Evolutionary conservation across 31 red algal species (phyloP).

Genomic region (Asparagopsis taxiformis): DNA sequence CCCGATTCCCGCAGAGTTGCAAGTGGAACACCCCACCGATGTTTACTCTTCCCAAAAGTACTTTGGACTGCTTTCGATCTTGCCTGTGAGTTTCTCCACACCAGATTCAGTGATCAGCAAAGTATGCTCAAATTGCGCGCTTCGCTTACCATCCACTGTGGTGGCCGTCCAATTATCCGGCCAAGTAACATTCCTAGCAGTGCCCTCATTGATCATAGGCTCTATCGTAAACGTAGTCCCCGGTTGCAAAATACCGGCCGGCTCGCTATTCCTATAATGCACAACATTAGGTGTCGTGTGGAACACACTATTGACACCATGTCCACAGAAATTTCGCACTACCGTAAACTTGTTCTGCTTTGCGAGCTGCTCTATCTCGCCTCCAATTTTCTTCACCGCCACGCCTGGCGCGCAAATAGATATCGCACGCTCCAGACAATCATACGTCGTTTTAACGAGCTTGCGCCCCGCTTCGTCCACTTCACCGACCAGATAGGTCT

Average conservation of each 20-base stretch:
- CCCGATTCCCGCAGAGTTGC: too few species aligned
- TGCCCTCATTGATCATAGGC: slow-evolving; percentile 94
- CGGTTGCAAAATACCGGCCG: slow-evolving; percentile 58
- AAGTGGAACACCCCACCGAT: too few species aligned
- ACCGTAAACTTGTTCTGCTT: slow-evolving; percentile 45
- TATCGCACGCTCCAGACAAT: slow-evolving; percentile 84
- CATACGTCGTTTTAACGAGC: slow-evolving; percentile 71
- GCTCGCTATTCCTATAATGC: slow-evolving; percentile 78
- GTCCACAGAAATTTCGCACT: slow-evolving; percentile 89
- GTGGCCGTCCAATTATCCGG: slow-evolving; percentile 90
- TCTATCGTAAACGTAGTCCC: slow-evolving; percentile 97
- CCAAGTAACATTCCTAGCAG: slow-evolving; percentile 47
- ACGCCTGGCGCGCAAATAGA: slow-evolving; percentile 66
- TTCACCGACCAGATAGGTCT: slow-evolving; percentile 85
- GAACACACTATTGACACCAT: slow-evolving; percentile 81
- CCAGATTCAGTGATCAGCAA: slow-evolving; percentile 77
- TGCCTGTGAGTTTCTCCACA: slow-evolving; percentile 61
- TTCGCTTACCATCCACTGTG: slow-evolving; percentile 72
- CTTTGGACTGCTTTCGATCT: slow-evolving; percentile 49
- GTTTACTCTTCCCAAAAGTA: slow-evolving; percentile 62
- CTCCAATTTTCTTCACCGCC: slow-evolving; percentile 73
- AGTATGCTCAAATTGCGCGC: slow-evolving; percentile 95
- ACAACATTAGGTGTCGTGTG: slow-evolving; percentile 87
- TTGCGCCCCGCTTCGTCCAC: slow-evolving; percentile 48
- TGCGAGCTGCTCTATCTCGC: slow-evolving; percentile 80